phyloP scores from a whole-genome alignment of 208 protist genomes.

The Trypanosoma rangeli region DNA sequence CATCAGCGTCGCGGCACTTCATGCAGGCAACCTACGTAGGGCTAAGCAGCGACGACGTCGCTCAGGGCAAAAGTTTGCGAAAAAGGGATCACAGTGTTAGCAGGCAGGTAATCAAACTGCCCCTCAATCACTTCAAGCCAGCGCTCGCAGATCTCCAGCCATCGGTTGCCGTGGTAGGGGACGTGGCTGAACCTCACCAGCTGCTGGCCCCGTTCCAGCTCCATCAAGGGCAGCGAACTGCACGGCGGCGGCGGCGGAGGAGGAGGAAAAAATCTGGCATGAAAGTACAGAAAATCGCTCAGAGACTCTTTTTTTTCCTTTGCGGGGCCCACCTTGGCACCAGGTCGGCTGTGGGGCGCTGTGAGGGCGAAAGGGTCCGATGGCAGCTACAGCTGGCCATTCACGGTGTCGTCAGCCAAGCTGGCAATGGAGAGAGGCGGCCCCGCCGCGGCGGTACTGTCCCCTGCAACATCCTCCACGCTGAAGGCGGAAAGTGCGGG shows the following conservation, averaged over 20 bases:
- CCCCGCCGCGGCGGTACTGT: conserved; percentile 63
- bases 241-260: conserved; percentile 77
- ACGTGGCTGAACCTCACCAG: conserved; percentile 51
- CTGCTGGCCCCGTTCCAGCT: conserved; percentile 49
- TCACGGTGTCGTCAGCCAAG: conserved; percentile 50
- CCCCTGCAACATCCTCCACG: conserved; percentile 49
- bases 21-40: neutral
- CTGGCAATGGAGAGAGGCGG: conserved; percentile 55
- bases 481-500: conserved; percentile 16
- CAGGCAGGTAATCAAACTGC: conserved; percentile 73
- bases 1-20: neutral
- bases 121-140: conserved; percentile 64
- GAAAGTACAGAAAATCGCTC: conserved; percentile 75
- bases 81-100: conserved; percentile 41
- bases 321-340: neutral
- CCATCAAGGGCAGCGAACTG: conserved; percentile 76
- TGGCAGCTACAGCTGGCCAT: conserved; percentile 42
- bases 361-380: neutral
- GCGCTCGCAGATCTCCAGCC: conserved; percentile 61
- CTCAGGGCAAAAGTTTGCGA: conserved; percentile 38
- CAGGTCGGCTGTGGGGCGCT: neutral
- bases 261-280: conserved; percentile 79
- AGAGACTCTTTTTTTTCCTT: conserved; percentile 59
- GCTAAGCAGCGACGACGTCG: conserved; percentile 32
- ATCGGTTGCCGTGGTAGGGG: conserved; percentile 71